These are phyloP conservation scores for Lachancea mirantina DNA, from an alignment of 805 yeast species.

Conservation along the genomic window DNA sequence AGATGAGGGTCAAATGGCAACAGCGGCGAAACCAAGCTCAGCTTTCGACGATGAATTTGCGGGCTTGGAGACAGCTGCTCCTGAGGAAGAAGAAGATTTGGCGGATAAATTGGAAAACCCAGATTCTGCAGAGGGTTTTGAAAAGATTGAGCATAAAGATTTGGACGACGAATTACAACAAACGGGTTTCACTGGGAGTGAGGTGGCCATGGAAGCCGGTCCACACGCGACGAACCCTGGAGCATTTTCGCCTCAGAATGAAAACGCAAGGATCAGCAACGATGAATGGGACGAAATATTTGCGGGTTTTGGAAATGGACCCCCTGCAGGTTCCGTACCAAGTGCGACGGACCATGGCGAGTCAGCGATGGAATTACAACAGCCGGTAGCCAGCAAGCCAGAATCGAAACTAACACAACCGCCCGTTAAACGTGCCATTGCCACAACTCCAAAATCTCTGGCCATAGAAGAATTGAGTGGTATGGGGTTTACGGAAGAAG, in stretches of 20 bases:
- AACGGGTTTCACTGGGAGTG: slow-evolving; percentile 19
- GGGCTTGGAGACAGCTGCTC: slow-evolving; percentile 39
- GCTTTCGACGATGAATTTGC: slow-evolving; percentile 39
- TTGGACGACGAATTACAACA: slow-evolving; percentile 21
- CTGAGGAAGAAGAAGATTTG: slow-evolving; percentile 30
- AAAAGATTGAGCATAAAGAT: slow-evolving; percentile 21
- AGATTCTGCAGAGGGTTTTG: slow-evolving; percentile 23
- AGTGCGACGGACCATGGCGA: slow-evolving; percentile 7
- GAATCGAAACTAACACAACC: slow-evolving; percentile 1
- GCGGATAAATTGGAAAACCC: slow-evolving; percentile 28
- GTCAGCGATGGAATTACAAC: slow-evolving; percentile 11
- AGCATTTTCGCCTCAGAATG: slow-evolving; percentile 2
- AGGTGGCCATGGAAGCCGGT: slow-evolving; percentile 4
- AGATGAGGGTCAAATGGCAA: slow-evolving; percentile 9
- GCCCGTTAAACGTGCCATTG: slow-evolving; percentile 27
- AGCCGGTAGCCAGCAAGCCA: slow-evolving; percentile 11
- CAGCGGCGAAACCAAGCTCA: slow-evolving; percentile 14
- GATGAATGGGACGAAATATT: slow-evolving; percentile 95
- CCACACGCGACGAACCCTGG: slow-evolving; percentile 6
- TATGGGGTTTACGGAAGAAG: slow-evolving; percentile 76
- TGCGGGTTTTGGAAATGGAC: slow-evolving; percentile 66
- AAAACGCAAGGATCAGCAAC: slow-evolving; percentile 28
- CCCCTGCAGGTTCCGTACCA: slow-evolving; percentile 6
- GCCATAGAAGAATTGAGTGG: slow-evolving; percentile 75
- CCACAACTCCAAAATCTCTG: slow-evolving; percentile 41